Conservation (phyloP, 768 basidiomycete species). For the Mycena venus region DNA sequence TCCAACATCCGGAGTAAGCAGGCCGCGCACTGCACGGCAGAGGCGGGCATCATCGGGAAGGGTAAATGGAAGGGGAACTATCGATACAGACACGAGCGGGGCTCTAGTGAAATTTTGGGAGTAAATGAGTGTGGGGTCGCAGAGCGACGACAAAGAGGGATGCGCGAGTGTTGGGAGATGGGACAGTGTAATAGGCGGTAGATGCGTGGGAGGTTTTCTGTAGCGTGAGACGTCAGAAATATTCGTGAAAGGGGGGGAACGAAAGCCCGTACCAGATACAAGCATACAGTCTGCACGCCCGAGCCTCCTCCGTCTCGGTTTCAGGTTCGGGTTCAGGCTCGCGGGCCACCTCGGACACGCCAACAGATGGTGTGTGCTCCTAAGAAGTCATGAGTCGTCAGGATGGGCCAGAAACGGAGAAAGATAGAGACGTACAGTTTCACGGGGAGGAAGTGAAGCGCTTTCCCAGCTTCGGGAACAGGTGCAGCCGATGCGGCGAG, state of each 20-base stretch:
- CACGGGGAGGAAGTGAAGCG: not conserved
- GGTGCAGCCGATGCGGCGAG: conserved; percentile 3
- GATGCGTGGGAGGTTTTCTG: not conserved
- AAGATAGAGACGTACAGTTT: not conserved
- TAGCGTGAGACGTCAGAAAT: not conserved
- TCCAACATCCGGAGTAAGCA: no score
- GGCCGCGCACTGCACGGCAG: not conserved
- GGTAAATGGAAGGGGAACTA: conserved; percentile 4
- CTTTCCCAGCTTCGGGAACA: not conserved
- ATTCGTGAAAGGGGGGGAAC: not conserved
- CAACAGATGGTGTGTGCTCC: not conserved
- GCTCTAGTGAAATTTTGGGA: not conserved
- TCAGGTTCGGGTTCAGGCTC: not conserved
- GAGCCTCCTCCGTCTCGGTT: not conserved
- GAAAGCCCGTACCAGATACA: conserved; percentile 10
- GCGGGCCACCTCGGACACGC: conserved; percentile 4
- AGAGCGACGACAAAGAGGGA: no score
- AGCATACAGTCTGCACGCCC: conserved; percentile 2
- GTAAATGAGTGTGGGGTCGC: not conserved
- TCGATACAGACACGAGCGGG: conserved; percentile 1
- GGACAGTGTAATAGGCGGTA: not conserved
- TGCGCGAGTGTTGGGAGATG: not conserved
- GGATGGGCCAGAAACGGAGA: not conserved
- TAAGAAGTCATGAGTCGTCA: not conserved
- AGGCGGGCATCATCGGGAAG: not conserved